These are phyloP conservation scores for Mangifera indica DNA, from an alignment of 345 rosid genomes.

Conservation along the genomic window DNA sequence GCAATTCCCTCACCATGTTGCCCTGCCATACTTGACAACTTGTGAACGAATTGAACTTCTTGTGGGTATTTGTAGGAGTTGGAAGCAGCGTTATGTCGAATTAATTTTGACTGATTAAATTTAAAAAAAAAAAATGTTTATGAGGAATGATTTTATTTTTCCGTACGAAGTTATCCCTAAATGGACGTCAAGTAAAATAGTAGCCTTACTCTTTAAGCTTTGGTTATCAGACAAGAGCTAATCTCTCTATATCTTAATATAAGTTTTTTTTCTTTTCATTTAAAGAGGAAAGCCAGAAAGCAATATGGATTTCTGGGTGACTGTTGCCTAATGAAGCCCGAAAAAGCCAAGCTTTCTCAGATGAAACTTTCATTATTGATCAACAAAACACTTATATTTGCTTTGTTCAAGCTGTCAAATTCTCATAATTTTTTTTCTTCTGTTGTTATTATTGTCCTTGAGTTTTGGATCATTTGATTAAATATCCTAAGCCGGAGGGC, in stretches of 20 bases:
- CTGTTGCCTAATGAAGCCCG: background rate
- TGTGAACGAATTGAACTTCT: background rate
- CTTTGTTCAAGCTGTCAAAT: too few relatives aligned
- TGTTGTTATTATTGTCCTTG: too few relatives aligned
- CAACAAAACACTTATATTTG: too few relatives aligned
- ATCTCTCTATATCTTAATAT: background rate
- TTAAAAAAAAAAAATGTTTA: background rate
- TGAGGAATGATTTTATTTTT: conserved; percentile 21
- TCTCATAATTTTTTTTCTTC: too few relatives aligned
- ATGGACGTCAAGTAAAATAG: background rate
- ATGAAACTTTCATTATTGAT: too few relatives aligned
- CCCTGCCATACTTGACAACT: conserved; percentile 22
- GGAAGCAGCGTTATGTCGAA: background rate
- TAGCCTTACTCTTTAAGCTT: background rate
- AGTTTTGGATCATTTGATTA: too few relatives aligned
- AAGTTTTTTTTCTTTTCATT: background rate
- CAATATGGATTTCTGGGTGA: too few relatives aligned
- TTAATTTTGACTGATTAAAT: too few relatives aligned
- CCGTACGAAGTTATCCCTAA: too few relatives aligned
- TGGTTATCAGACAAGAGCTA: background rate
- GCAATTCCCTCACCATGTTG: background rate
- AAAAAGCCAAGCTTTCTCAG: background rate
- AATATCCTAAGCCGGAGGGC: too few relatives aligned
- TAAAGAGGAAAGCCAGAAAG: background rate
- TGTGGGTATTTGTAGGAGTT: background rate